A percentile compares a stretch with the other conserved stretches of the same genome.
phyloP scores from a whole-genome alignment of 768 basidiomycete genomes.

The Russula griseocarnosa region DNA sequence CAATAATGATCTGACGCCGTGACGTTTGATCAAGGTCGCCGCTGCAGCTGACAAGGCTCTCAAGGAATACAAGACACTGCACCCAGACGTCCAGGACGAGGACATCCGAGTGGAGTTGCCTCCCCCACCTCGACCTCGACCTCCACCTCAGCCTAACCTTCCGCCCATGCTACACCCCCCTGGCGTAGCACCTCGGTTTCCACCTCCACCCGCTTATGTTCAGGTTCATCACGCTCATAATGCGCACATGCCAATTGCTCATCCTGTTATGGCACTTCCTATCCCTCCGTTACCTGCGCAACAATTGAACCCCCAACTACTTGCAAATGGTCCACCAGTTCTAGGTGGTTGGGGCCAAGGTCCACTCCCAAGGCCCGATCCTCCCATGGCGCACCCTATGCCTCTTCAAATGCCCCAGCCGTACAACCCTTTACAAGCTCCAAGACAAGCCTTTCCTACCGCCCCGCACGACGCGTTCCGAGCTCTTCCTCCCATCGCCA shows the following conservation, averaged over 20 bases:
- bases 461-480: neutral
- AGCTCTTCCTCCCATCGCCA: neutral
- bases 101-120: conserved; percentile 66
- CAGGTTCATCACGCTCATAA: conserved; percentile 22
- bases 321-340: neutral
- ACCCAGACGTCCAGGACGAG: conserved; percentile 61
- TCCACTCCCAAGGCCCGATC: neutral
- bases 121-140: neutral
- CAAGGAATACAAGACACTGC: conserved; percentile 53
- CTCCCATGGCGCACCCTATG: conserved; percentile 7
- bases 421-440: neutral
- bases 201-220: conserved; percentile 11
- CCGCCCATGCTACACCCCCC: neutral
- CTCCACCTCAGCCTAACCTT: neutral
- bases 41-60: conserved; percentile 62
- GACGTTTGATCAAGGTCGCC: conserved; percentile 47
- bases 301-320: conserved; percentile 3
- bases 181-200: conserved; percentile 1
- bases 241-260: conserved; percentile 20
- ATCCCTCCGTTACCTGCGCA: neutral
- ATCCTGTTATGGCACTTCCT: conserved; percentile 19
- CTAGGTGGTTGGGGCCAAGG: neutral
- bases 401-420: neutral
- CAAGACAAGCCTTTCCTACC: neutral
- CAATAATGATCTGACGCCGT: neutral